Evolutionary conservation across 2,329 filamentous ascomycete genomes (phyloP).

Genomic region (Aspergillus phoenicis): DNA sequence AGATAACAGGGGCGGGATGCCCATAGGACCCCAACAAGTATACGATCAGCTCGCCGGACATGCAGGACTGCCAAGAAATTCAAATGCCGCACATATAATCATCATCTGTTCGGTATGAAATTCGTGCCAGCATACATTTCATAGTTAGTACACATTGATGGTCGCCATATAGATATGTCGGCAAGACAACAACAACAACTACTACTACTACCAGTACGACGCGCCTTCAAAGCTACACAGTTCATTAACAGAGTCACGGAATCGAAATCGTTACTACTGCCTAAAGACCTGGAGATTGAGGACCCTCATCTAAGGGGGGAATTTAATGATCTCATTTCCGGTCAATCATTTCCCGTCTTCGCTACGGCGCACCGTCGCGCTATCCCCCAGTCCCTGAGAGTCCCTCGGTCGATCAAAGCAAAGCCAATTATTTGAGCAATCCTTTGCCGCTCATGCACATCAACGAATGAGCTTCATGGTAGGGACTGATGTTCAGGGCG

Average conservation of each 20-base stretch:
- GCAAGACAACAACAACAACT: too few species aligned
- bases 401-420: neutral
- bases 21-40: neutral
- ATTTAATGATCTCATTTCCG: conserved; percentile 4
- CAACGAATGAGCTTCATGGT: conserved; percentile 1
- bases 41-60: neutral
- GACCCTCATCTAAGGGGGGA: neutral
- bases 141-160: too few species aligned
- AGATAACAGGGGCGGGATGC: neutral
- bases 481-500: neutral
- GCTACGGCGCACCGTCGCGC: neutral
- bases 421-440: neutral
- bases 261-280: neutral
- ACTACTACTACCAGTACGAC: too few species aligned
- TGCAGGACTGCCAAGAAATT: neutral
- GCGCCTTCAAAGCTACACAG: too few species aligned
- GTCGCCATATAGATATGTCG: too few species aligned
- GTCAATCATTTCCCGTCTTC: conserved; percentile 4
- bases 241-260: too few species aligned
- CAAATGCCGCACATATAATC: neutral
- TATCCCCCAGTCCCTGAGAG: neutral
- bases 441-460: neutral
- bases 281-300: neutral
- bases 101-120: neutral
- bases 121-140: too few species aligned